Base-by-base conservation (phyloP, 306 rosid genomes). In the Malus sieversii region DNA sequence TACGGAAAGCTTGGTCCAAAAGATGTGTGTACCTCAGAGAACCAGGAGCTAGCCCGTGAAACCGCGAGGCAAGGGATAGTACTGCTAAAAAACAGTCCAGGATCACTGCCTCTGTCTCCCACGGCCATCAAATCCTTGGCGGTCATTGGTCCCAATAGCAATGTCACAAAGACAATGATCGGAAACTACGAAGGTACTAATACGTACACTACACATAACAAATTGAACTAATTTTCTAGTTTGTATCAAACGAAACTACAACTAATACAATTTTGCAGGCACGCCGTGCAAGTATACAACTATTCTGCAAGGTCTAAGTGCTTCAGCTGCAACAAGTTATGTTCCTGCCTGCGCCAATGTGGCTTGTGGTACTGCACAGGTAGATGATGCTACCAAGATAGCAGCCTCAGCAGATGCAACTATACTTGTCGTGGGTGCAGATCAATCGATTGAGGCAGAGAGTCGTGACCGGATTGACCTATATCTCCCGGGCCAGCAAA, bases 11-110 rank as follows among this genome's bases (percentile, higher is more conserved):
- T 92, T 23, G 98, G 99, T 75, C 98, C 99, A 32, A 90, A 92
- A 81, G 98, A 96, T 70, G 99, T 92, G n/a, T 96, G 99, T 79
- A 96, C 98, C 27, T 6, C 79, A 27, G 76, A 55, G 38, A 76
- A 96, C 75, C 97, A 79, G 61, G 97, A 90, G 61, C 85, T 92
- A 10, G 97, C 98, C 13, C 91, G 91, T 6, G 99, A 96, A 79
- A 81, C 99, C 2, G 99, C 99, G 1, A 85, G 99, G 59, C 99
- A 96, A 86, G 99, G 99, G 40, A 96, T 90, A 79, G 99, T 96
- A 77, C 51, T 96, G 87, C 98, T 96, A 20, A 96, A 92, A 75
- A 96, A 96, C 77, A 62, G 72, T 82, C 83, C 86, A 18, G 85
- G 81, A 14, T 89, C 88, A 14, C 75, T 96, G 62, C 99, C 99